Conservation (phyloP, 2,329 filamentous ascomycete genomes). For the Fusarium metavorans region DNA sequence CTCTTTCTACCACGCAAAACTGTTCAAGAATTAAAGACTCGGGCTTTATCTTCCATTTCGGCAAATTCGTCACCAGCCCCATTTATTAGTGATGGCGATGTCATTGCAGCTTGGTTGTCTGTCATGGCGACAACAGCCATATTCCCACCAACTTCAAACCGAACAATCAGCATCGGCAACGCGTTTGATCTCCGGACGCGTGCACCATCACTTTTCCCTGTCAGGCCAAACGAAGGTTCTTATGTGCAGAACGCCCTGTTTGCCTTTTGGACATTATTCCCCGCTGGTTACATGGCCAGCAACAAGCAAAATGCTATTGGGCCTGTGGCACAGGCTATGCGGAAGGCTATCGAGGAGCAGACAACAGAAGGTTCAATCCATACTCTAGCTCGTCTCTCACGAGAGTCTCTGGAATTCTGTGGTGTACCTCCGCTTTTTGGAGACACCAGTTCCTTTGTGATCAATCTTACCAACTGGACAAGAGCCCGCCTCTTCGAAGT, state of each 20-base stretch:
- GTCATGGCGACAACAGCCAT: background rate
- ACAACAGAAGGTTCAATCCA: conserved; percentile 7
- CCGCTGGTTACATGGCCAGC: background rate
- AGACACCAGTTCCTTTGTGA: background rate
- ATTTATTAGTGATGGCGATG: conserved; percentile 14
- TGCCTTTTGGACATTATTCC: conserved; percentile 1
- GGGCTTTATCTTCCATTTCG: background rate
- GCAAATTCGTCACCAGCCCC: background rate
- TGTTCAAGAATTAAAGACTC: background rate
- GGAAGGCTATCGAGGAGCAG: background rate
- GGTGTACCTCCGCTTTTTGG: conserved; percentile 22
- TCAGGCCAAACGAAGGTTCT: background rate
- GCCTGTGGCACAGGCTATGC: background rate
- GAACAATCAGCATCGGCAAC: conserved; percentile 2
- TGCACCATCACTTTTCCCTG: conserved; percentile 10
- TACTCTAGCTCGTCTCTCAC: conserved; percentile 7
- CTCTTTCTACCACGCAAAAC: background rate
- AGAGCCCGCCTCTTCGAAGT: background rate
- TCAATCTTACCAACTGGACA: conserved; percentile 1
- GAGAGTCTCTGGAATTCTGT: background rate
- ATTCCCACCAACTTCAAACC: background rate
- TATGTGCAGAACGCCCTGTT: conserved; percentile 16
- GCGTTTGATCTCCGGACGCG: conserved; percentile 14
- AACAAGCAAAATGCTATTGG: background rate
- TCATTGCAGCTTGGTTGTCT: conserved; percentile 4